Evolutionary conservation across 1,284 basidiomycete species (phyloP), one percentile per base, ranked within the genome.

Genomic region (Mycosarcoma mackinlayi): DNA sequence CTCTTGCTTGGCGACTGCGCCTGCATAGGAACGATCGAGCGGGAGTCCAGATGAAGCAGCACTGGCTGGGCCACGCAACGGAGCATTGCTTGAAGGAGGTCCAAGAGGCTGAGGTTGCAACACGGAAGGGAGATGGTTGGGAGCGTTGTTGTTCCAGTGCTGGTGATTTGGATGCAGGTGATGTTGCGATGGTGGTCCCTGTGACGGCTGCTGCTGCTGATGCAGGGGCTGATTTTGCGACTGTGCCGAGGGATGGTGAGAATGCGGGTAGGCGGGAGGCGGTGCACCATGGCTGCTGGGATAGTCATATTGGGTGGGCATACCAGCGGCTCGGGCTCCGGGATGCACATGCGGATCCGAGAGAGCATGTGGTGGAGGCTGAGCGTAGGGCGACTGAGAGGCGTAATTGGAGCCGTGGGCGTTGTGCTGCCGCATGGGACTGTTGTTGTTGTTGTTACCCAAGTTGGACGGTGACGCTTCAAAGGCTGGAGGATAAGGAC

Each of bases 401-500:
- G 55, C 48, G 31, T 69, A 69, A 2, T 51, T 33, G 14, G 60
- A 53, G 21, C 31, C 14, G 30, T 63, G 47, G 5, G 31, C n/a
- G 35, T 45, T 48, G 24, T 63, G 61, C 35, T 57, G 61, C 21
- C 66, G 40, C 56, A 59, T 56, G 19, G 66, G 66, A 37, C 55
- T 61, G 47, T 41, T 52, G 19, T 24, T 39, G 37, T 25, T 58
- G 37, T 10, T 39, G 37, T 25, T 58, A 31, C 11, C 35, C 21
- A 52, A 44, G 40, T 46, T 47, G 4, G 50, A 23, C 0, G 57
- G 38, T 2, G 34, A 23, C 8, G 27, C 24, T 19, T 64, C 61
- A 23, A 59, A 70, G 27, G n/a, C 42, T 8, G 60, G 42, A 18
- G 40, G 21, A 18, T 69, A 69, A 9, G 52, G 41, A n/a, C 47